Conservation (phyloP, 257 asterid genomes). For the Handroanthus guayacan region DNA sequence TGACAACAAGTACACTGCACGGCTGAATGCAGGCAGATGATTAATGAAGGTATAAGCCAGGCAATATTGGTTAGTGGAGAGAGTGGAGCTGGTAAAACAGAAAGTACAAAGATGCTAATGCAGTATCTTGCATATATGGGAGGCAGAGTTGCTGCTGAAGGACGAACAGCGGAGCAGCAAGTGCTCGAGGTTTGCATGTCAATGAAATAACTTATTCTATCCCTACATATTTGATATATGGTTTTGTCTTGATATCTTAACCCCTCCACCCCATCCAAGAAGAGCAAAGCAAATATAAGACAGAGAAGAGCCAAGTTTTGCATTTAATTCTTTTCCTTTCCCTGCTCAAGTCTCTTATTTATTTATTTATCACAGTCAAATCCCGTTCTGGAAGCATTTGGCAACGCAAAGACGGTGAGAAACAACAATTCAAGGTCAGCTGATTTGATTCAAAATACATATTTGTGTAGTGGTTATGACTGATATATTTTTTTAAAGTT, state of each 20-base stretch:
- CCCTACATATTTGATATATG: not conserved
- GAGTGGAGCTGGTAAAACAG: constrained; percentile 90
- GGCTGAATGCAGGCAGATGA: constrained; percentile 64
- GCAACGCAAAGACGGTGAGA: constrained; percentile 81
- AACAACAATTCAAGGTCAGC: constrained; percentile 77
- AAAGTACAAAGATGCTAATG: constrained; percentile 80
- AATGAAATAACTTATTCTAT: not conserved
- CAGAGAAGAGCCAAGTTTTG: not conserved
- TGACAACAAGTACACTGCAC: constrained; percentile 7
- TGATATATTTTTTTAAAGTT: not conserved
- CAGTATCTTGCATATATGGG: constrained; percentile 81
- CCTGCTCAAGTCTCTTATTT: not conserved
- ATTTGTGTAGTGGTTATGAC: constrained; percentile 19
- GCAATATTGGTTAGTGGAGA: constrained; percentile 85
- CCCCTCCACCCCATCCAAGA: not conserved
- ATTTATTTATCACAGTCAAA: constrained; percentile 58
- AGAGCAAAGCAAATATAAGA: not conserved
- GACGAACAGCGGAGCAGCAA: constrained; percentile 72
- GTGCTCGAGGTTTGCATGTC: constrained; percentile 70
- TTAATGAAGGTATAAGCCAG: constrained; percentile 66
- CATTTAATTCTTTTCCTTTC: constrained; percentile 7
- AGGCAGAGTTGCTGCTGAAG: constrained; percentile 65
- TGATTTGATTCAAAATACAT: constrained; percentile 11
- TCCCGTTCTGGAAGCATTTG: constrained; percentile 84
- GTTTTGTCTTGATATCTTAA: not conserved